A percentile compares a stretch with the other conserved stretches of the same genome.
These are phyloP conservation scores for Teratosphaeriaceae sp. DNA, from an alignment of 2,329 filamentous ascomycete species.

Conservation along the genomic window DNA sequence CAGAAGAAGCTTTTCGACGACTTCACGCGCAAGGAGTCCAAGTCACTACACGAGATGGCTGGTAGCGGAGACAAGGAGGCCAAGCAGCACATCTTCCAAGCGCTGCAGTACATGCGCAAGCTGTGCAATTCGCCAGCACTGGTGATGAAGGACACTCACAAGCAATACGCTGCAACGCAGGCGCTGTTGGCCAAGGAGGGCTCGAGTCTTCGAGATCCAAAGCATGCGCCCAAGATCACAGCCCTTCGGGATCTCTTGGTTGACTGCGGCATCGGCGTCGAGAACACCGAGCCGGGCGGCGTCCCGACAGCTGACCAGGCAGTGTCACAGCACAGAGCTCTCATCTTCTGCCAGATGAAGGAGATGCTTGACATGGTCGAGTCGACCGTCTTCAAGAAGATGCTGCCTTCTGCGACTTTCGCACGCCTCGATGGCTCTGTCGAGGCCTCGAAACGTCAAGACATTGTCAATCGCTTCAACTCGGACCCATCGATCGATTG, in stretches of 20 bases:
- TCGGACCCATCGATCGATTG: slow-evolving; percentile 95
- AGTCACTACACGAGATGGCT: slow-evolving; percentile 77
- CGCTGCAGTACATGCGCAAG: slow-evolving; percentile 98
- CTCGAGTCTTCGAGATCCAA: slow-evolving; percentile 74
- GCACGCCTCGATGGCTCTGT: slow-evolving; percentile 91
- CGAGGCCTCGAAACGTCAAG: slow-evolving; percentile 87
- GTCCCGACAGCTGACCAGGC: slow-evolving; percentile 61
- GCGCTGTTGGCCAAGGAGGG: slow-evolving; percentile 70
- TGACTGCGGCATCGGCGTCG: slow-evolving; percentile 92
- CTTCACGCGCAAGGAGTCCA: slow-evolving; percentile 89
- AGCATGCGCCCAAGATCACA: slow-evolving; percentile 86
- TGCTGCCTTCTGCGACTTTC: slow-evolving; percentile 89
- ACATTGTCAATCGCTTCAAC: slow-evolving; percentile 99
- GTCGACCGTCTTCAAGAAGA: slow-evolving; percentile 78
- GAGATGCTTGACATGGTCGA: slow-evolving; percentile 99
- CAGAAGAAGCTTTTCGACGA: slow-evolving; percentile 95
- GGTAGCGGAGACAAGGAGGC: slow-evolving; percentile 81
- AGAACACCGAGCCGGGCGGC: slow-evolving; percentile 36
- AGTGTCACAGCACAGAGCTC: slow-evolving; percentile 89
- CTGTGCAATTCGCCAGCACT: slow-evolving; percentile 95
- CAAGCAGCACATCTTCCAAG: slow-evolving; percentile 99
- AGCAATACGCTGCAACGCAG: slow-evolving; percentile 83
- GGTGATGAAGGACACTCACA: slow-evolving; percentile 91
- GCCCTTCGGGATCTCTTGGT: slow-evolving; percentile 88
- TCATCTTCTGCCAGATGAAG: slow-evolving; percentile 99